Base-by-base conservation (phyloP, 257 asterid genomes). In the Eustoma russellianum region DNA sequence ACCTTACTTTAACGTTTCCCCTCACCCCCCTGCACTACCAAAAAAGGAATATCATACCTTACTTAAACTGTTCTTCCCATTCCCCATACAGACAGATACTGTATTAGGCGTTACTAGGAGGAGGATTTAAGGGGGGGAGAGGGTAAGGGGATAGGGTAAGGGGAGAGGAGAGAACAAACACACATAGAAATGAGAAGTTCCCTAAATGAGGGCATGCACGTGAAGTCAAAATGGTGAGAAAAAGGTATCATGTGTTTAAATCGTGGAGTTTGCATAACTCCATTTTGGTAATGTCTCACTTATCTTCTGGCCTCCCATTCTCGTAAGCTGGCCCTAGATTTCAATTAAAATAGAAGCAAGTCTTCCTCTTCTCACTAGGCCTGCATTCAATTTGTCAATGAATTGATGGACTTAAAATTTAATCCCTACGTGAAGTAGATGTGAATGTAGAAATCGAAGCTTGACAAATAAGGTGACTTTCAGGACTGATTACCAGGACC, bases 321-420 rank as follows among this genome's bases (percentile, higher is more conserved):
- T 71, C 75, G 65, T 84, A 92, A 17, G 95, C 94, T 6, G 98
- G 93, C 51, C 98, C 98, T 41, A 92, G 70, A 69, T 92, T 92
- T 65, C 98, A 97, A 62, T 92, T 92, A 67, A 92, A 92, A 67
- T 92, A 92, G 80, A 92, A 88, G 4, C 88, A 59, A 8, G 75
- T 88, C 65, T 70, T 88, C 72, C 97, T 74, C 63, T 73, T 54
- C 64, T 75, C 80, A 58, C 76, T 93, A 70, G 94, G 79, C 81
- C 98, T 91, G 79, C 85, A 71, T 44, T 40, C n/a, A 17, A 33
- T n/a, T 41, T 17, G 18, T 35, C 59, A 38, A 56, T 18, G 57
- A 49, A 11, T 11, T 30, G 55, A 17, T 38, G 10, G 18, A 41
- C 48, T 43, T 52, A 41, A 50, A 56, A 48, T 11, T 13, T 15